A percentile compares a stretch with the other conserved stretches of the same genome.
Conservation (phyloP, 1,284 basidiomycete genomes). For the Rhodofomes roseus region DNA sequence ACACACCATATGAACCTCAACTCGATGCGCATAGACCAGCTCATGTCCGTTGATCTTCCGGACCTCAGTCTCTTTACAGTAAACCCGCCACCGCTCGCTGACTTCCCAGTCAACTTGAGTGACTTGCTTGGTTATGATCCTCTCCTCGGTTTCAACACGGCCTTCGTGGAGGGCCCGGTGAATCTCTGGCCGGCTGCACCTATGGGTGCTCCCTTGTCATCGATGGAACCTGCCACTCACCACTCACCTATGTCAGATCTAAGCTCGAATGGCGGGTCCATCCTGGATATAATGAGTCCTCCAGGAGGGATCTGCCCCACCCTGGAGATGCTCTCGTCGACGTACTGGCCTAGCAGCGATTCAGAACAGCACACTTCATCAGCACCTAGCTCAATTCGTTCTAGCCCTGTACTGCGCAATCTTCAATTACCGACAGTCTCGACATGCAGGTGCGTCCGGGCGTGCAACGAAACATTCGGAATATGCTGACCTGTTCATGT, state of each 20-base stretch:
- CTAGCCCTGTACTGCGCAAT: neutral
- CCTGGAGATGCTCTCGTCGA: conserved; percentile 1
- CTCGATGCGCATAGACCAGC: neutral
- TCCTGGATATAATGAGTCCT: neutral
- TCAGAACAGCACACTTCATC: neutral
- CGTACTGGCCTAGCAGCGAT: neutral
- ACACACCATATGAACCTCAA: neutral
- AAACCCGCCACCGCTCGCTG: neutral
- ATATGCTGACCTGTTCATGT: neutral
- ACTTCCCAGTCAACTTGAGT: neutral
- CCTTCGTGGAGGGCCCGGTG: neutral
- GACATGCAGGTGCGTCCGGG: neutral
- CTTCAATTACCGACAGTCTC: neutral
- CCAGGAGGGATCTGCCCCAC: neutral
- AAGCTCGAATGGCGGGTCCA: neutral
- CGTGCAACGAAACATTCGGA: neutral
- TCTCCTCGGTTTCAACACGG: neutral
- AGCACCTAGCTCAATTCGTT: neutral
- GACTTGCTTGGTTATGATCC: conserved; percentile 1
- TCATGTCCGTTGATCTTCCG: neutral
- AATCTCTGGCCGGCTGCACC: neutral
- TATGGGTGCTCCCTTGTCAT: neutral
- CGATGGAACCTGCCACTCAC: neutral
- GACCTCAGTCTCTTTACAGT: neutral
- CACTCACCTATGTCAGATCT: neutral